phyloP scores from a whole-genome alignment of 108 stramenopile species.

The Cylindrotheca fusiformis region DNA sequence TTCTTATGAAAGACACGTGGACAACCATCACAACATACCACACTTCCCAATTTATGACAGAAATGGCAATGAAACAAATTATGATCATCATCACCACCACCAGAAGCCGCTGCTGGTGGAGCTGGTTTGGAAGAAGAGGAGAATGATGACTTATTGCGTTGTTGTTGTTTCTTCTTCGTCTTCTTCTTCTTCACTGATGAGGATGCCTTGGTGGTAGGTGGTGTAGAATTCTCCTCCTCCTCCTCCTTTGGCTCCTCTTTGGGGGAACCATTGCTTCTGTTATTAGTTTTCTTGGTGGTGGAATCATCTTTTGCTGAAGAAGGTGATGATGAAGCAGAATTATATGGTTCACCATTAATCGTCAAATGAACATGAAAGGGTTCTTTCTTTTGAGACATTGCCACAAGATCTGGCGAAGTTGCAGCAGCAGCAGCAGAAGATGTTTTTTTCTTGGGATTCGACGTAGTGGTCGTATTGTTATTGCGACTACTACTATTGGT shows the following conservation, averaged over 20 bases:
- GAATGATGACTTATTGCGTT: not conserved
- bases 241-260: not conserved
- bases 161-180: not conserved
- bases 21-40: constrained; percentile 87
- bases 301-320: not conserved
- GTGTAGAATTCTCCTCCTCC: not conserved
- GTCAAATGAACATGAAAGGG: not conserved
- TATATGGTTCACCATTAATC: not conserved
- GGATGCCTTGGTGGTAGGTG: not conserved
- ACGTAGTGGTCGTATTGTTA: not conserved
- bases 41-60: constrained; percentile 70
- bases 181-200: not conserved
- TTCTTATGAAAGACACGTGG: constrained; percentile 71
- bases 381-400: not conserved
- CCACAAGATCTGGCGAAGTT: not conserved
- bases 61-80: constrained; percentile 70
- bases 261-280: not conserved
- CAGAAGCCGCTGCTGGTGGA: not conserved
- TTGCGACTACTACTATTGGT: not conserved
- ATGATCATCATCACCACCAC: constrained; percentile 57
- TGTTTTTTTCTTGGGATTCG: not conserved
- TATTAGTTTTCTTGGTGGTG: not conserved
- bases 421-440: not conserved
- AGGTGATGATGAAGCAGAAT: not conserved
- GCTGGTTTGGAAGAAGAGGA: not conserved